Conservation (phyloP, 768 basidiomycete genomes). For the Crassisporium funariophilum region DNA sequence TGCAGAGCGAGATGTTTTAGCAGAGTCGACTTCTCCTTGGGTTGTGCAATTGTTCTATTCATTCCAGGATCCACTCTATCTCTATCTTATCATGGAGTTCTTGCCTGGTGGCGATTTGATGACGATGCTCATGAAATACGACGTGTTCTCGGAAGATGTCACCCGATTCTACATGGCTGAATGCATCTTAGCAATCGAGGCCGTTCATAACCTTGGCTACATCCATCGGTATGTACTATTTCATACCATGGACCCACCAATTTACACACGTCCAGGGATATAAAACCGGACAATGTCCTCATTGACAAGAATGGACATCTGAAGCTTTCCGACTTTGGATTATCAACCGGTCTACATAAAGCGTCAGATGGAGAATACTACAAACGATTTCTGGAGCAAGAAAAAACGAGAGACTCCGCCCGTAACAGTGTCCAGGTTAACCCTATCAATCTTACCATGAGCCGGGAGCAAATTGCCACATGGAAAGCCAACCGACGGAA, state of each 20-base stretch:
- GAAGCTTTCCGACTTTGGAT: conserved; percentile 97
- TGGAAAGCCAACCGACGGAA: conserved; percentile 99
- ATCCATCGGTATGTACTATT: conserved; percentile 81
- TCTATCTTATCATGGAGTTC: conserved; percentile 95
- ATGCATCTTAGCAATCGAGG: conserved; percentile 96
- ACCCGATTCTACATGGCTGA: conserved; percentile 99
- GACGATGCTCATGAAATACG: conserved; percentile 99
- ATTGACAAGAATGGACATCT: conserved; percentile 97
- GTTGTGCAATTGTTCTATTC: conserved; percentile 98
- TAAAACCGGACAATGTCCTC: conserved; percentile 98
- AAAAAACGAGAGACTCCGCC: conserved; percentile 62
- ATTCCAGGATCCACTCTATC: conserved; percentile 94
- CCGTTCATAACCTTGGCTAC: conserved; percentile 97
- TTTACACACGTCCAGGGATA: conserved; percentile 63
- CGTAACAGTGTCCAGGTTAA: conserved; percentile 98
- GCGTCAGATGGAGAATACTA: conserved; percentile 94
- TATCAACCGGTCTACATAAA: conserved; percentile 97
- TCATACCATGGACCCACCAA: conserved; percentile 1
- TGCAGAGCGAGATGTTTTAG: conserved; percentile 94
- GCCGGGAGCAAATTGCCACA: conserved; percentile 93
- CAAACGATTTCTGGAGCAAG: conserved; percentile 84
- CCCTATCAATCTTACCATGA: conserved; percentile 96
- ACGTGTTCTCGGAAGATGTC: conserved; percentile 97
- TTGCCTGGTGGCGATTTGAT: conserved; percentile 94
- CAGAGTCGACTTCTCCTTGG: conserved; percentile 96